Evolutionary conservation across 257 asterid genomes (phyloP).

Genomic region (Henckelia pumila): DNA sequence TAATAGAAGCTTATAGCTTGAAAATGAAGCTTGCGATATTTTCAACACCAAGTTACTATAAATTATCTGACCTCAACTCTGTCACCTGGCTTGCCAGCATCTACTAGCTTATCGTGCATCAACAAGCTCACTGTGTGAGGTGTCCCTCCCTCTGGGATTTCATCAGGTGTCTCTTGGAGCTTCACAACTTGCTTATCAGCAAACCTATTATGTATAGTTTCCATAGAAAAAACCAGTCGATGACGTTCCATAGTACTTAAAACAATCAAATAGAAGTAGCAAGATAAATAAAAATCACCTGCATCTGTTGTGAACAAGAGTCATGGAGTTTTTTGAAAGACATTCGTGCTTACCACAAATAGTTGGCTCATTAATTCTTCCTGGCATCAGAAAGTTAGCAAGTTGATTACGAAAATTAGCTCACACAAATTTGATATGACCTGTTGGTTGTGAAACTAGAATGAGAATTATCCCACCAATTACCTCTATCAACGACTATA

Average conservation of each 20-base stretch:
- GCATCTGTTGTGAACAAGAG: slow-evolving; percentile 94
- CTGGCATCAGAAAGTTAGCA: slow-evolving; percentile 36
- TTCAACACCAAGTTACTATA: slow-evolving; percentile 13
- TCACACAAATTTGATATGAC: neutral
- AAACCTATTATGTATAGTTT: slow-evolving; percentile 44
- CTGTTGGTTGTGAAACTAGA: neutral
- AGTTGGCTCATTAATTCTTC: slow-evolving; percentile 81
- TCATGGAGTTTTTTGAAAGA: slow-evolving; percentile 81
- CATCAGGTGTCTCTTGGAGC: slow-evolving; percentile 97
- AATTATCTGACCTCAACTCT: slow-evolving; percentile 78
- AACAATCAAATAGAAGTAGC: neutral
- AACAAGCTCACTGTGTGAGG: slow-evolving; percentile 97
- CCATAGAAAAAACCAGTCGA: slow-evolving; percentile 18
- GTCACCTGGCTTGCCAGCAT: slow-evolving; percentile 98
- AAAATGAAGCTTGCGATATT: neutral
- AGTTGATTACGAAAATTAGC: slow-evolving; percentile 9
- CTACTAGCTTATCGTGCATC: slow-evolving; percentile 96
- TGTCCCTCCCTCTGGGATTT: slow-evolving; percentile 98
- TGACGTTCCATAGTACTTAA: neutral
- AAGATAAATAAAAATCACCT: slow-evolving; percentile 44
- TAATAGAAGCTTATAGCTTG: neutral
- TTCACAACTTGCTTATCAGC: slow-evolving; percentile 97
- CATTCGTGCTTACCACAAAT: slow-evolving; percentile 84
- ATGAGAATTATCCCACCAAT: slow-evolving; percentile 11
- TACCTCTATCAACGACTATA: slow-evolving; percentile 87